A percentile compares a stretch with the other conserved stretches of the same genome.
Conservation (phyloP, 2,329 filamentous ascomycete species). For the Pseudocercospora macadamiae region DNA sequence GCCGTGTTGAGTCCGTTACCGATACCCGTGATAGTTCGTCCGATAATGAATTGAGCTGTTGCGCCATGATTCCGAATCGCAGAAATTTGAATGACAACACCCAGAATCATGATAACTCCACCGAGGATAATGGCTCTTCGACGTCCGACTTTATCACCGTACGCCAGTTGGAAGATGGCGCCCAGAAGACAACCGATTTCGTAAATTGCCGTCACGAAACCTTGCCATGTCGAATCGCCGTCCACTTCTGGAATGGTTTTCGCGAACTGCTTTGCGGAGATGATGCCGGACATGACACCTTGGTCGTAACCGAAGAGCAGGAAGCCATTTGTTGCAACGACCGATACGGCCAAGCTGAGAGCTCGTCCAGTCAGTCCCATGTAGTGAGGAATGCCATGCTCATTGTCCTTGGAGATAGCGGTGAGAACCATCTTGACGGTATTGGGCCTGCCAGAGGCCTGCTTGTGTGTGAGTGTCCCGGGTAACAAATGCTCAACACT, state of each 20-base stretch:
- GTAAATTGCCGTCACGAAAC: constrained; percentile 57
- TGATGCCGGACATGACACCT: constrained; percentile 42
- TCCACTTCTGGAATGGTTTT: constrained; percentile 8
- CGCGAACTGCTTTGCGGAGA: constrained; percentile 13
- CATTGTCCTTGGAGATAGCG: constrained; percentile 26
- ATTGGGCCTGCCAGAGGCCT: constrained; percentile 16
- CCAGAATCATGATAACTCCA: constrained; percentile 47
- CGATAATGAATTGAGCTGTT: constrained; percentile 56
- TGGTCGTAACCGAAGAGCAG: constrained; percentile 23
- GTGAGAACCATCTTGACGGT: constrained; percentile 21
- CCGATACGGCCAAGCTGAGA: constrained; percentile 61
- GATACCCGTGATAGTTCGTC: constrained; percentile 56
- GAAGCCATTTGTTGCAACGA: constrained; percentile 63
- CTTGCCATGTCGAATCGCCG: constrained; percentile 48
- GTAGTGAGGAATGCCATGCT: constrained; percentile 49
- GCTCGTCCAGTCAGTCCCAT: constrained; percentile 62
- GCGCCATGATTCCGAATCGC: constrained; percentile 37
- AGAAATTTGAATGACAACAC: constrained; percentile 46
- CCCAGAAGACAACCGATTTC: constrained; percentile 54
- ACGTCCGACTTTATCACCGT: constrained; percentile 48
- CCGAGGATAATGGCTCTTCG: constrained; percentile 48
- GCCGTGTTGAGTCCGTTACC: constrained; percentile 61
- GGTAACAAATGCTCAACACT: constrained; percentile 12
- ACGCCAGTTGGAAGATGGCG: constrained; percentile 42
- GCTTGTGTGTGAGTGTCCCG: not conserved